phyloP scores from a whole-genome alignment of 768 basidiomycete species.

The Tylopilus sp. region DNA sequence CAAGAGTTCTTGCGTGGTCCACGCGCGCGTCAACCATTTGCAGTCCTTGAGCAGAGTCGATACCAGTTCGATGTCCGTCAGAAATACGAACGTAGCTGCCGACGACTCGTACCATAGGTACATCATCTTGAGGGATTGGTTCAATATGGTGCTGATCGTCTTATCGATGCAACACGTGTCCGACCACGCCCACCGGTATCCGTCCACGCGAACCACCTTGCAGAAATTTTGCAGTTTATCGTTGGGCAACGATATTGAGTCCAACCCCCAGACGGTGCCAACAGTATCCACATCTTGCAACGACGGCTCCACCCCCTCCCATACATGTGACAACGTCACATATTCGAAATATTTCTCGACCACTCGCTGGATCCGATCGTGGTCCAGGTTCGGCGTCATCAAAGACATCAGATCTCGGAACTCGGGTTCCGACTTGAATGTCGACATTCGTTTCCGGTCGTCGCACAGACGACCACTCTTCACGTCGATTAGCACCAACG shows the following conservation, averaged over 20 bases:
- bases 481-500: too few species aligned
- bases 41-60: not conserved
- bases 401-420: not conserved
- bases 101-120: conserved; percentile 13
- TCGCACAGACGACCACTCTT: not conserved
- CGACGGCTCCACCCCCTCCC: not conserved
- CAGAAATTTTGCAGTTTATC: conserved; percentile 9
- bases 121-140: conserved; percentile 11
- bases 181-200: conserved; percentile 15
- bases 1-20: conserved; percentile 18
- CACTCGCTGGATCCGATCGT: not conserved
- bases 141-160: conserved; percentile 2
- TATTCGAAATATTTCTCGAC: not conserved
- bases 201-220: not conserved
- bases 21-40: conserved; percentile 14
- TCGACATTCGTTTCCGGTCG: not conserved
- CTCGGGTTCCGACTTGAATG: not conserved
- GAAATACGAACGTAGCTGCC: conserved; percentile 1
- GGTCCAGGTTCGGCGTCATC: not conserved
- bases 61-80: not conserved
- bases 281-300: not conserved
- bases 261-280: conserved; percentile 2
- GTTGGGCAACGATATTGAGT: not conserved
- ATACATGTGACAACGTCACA: too few species aligned
- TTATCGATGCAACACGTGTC: conserved; percentile 14